Percentiles rank a stretch among this genome's conserved stretches.
Conservation (phyloP, 2,329 filamentous ascomycete genomes). For the Nemania sp. region DNA sequence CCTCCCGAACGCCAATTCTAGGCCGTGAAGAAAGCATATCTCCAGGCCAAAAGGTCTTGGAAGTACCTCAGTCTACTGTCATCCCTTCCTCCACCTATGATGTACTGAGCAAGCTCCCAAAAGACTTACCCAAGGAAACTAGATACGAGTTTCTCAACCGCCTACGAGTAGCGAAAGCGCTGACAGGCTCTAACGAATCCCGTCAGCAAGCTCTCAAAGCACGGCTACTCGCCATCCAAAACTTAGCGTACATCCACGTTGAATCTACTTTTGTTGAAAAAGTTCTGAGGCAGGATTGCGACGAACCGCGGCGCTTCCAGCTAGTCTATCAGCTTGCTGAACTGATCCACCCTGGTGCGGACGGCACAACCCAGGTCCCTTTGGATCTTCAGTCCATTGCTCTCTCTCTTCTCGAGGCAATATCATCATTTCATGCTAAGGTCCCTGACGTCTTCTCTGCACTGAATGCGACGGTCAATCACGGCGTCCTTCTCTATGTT, state of each 20-base stretch:
- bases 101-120: conserved; percentile 58
- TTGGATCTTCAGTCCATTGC: conserved; percentile 80
- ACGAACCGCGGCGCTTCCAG: conserved; percentile 87
- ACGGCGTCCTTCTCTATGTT: conserved; percentile 91
- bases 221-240: conserved; percentile 84
- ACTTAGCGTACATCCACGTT: conserved; percentile 84
- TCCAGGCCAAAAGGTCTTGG: conserved; percentile 61
- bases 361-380: conserved; percentile 69
- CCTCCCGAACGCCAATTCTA: conserved; percentile 44
- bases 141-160: conserved; percentile 86
- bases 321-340: conserved; percentile 91
- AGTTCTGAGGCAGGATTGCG: conserved; percentile 82
- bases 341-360: conserved; percentile 79
- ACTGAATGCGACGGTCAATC: conserved; percentile 94
- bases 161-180: conserved; percentile 79
- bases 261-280: conserved; percentile 85
- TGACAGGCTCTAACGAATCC: conserved; percentile 65
- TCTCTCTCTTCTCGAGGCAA: conserved; percentile 79
- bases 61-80: conserved; percentile 63
- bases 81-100: conserved; percentile 57
- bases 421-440: conserved; percentile 77
- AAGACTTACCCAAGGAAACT: conserved; percentile 69
- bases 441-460: conserved; percentile 82
- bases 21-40: conserved; percentile 46
- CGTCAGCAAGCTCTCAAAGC: conserved; percentile 78